Conservation (phyloP, 2,329 filamentous ascomycete genomes). For the Cladophialophora bantiana region DNA sequence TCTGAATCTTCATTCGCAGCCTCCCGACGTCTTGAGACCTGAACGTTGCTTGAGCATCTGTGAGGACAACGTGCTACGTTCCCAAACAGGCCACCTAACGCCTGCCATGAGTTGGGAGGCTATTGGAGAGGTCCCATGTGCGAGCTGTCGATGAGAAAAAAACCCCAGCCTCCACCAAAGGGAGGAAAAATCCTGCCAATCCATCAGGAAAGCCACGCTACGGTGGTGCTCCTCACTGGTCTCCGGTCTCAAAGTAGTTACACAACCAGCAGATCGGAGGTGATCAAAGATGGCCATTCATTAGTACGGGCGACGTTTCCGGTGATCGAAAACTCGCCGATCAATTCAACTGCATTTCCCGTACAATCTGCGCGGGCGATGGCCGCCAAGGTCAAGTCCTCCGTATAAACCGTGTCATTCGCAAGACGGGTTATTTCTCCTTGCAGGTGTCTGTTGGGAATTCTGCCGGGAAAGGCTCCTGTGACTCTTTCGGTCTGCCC, state of each 20-base stretch:
- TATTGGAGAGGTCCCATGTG: background rate
- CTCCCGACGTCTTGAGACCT: conserved; percentile 25
- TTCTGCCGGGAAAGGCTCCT: background rate
- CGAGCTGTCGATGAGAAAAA: conserved; percentile 2
- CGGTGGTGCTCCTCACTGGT: background rate
- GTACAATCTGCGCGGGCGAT: background rate
- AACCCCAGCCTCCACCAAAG: background rate
- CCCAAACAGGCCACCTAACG: background rate
- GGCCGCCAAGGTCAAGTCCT: background rate
- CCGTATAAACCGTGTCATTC: background rate
- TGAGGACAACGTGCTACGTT: background rate
- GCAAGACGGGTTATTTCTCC: background rate
- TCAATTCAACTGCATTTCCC: background rate
- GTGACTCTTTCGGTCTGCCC: background rate
- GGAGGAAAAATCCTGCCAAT: background rate
- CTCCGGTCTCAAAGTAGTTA: conserved; percentile 4
- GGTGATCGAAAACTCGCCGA: background rate
- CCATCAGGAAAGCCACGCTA: background rate
- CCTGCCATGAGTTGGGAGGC: conserved; percentile 2
- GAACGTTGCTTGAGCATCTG: background rate
- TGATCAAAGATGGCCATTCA: background rate
- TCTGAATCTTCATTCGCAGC: conserved; percentile 33
- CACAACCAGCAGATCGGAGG: background rate
- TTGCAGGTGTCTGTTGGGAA: background rate
- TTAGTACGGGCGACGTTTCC: background rate